phyloP scores from a whole-genome alignment of 805 yeast species.

The Metschnikowia continentalis region DNA sequence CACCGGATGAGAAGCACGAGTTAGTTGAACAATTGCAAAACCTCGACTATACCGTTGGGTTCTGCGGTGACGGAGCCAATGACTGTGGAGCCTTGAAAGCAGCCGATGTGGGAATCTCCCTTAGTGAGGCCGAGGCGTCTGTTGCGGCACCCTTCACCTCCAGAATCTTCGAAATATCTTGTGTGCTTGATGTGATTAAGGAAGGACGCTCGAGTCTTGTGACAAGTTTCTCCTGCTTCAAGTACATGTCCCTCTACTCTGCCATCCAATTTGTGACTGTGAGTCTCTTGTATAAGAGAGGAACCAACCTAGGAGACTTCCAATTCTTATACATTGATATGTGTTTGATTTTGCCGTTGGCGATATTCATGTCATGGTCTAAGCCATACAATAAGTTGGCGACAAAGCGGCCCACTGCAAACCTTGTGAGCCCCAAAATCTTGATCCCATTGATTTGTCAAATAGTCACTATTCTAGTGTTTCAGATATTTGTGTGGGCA shows the following conservation, averaged over 20 bases:
- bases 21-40: conserved; percentile 80
- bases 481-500: conserved; percentile 70
- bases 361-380: conserved; percentile 97
- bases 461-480: conserved; percentile 55
- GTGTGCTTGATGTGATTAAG: conserved; percentile 84
- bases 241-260: conserved; percentile 94
- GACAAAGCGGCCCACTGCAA: conserved; percentile 86
- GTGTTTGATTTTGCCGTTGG: conserved; percentile 86
- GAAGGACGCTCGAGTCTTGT: conserved; percentile 95
- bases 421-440: conserved; percentile 84
- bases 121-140: conserved; percentile 96
- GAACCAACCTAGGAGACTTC: conserved; percentile 93
- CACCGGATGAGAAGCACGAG: conserved; percentile 98
- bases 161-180: conserved; percentile 81
- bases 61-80: conserved; percentile 99
- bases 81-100: conserved; percentile 98
- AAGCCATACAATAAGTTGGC: conserved; percentile 62
- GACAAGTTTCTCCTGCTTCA: conserved; percentile 94
- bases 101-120: conserved; percentile 93
- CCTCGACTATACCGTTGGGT: conserved; percentile 88
- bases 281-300: conserved; percentile 76
- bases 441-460: conserved; percentile 78
- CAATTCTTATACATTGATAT: conserved; percentile 93
- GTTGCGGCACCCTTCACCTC: conserved; percentile 99
- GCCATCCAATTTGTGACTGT: conserved; percentile 94